Conservation (phyloP, 805 yeast species). For the Yarrowia sp. region DNA sequence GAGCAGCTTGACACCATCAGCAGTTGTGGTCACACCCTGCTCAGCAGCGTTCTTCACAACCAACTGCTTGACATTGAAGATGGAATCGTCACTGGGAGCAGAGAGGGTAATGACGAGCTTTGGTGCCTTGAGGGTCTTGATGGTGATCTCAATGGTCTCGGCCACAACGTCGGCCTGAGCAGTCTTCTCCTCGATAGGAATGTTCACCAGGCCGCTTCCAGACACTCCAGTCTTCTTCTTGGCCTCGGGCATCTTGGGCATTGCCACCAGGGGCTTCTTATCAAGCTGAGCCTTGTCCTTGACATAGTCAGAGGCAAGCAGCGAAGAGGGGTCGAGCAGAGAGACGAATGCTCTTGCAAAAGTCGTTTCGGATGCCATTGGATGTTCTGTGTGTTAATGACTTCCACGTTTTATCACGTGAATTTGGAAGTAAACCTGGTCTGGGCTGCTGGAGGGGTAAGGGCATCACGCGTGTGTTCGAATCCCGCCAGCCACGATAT, state of each 20-base stretch:
- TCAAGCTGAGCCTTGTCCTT: slow-evolving; percentile 23
- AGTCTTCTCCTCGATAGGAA: slow-evolving; percentile 4
- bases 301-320: slow-evolving; percentile 12
- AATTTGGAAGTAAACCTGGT: not conserved
- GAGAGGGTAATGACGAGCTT: slow-evolving; percentile 5
- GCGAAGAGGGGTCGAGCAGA: slow-evolving; percentile 11
- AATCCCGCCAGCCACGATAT: not conserved
- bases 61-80: slow-evolving; percentile 21
- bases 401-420: not conserved
- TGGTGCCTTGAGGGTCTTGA: slow-evolving; percentile 21
- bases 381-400: not conserved
- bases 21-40: slow-evolving; percentile 2
- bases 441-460: not conserved
- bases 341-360: slow-evolving; percentile 21
- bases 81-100: slow-evolving; percentile 1
- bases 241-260: slow-evolving; percentile 25
- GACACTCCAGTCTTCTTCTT: slow-evolving; percentile 11
- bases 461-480: not conserved
- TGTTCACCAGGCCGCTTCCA: slow-evolving; percentile 8
- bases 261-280: slow-evolving; percentile 10
- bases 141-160: slow-evolving; percentile 19
- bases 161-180: not conserved
- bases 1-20: slow-evolving; percentile 14
- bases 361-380: slow-evolving; percentile 22
- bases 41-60: slow-evolving; percentile 21